phyloP scores from a whole-genome alignment of 1,284 basidiomycete species.

The Rhodotorula sp. region DNA sequence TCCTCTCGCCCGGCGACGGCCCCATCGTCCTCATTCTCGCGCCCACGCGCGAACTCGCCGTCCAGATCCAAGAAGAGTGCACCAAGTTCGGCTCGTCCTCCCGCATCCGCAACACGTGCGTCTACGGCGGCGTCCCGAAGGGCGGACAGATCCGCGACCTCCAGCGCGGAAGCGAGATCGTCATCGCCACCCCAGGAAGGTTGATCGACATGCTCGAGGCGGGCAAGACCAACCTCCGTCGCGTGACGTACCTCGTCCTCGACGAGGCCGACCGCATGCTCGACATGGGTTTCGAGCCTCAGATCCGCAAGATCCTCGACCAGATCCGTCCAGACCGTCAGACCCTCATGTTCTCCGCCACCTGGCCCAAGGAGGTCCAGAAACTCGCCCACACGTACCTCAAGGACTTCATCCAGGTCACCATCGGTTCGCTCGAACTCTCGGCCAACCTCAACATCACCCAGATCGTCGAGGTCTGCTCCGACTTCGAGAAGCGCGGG shows the following conservation, averaged over 20 bases:
- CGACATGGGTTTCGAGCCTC: conserved; percentile 99
- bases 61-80: conserved; percentile 98
- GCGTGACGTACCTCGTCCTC: conserved; percentile 97
- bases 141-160: conserved; percentile 97
- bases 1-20: conserved; percentile 89
- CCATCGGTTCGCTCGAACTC: conserved; percentile 97
- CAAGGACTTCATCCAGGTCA: conserved; percentile 94
- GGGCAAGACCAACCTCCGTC: conserved; percentile 91
- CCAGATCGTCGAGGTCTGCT: conserved; percentile 94
- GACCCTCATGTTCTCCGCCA: conserved; percentile 79
- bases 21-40: conserved; percentile 96
- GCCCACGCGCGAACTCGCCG: conserved; percentile 95
- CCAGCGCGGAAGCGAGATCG: conserved; percentile 93
- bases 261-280: conserved; percentile 99
- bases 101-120: conserved; percentile 94
- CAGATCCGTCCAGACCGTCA: conserved; percentile 51
- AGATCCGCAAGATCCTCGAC: conserved; percentile 95
- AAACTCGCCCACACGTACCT: conserved; percentile 95
- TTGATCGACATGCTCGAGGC: conserved; percentile 94
- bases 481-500: conserved; percentile 94
- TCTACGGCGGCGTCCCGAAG: conserved; percentile 98
- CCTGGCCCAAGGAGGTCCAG: conserved; percentile 99
- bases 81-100: conserved; percentile 97
- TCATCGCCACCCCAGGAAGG: conserved; percentile 86
- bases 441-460: conserved; percentile 98